Percentiles rank a stretch among this genome's conserved stretches.
Evolutionary conservation across 345 rosid species (phyloP).

Genomic region (Aquilaria sinensis): DNA sequence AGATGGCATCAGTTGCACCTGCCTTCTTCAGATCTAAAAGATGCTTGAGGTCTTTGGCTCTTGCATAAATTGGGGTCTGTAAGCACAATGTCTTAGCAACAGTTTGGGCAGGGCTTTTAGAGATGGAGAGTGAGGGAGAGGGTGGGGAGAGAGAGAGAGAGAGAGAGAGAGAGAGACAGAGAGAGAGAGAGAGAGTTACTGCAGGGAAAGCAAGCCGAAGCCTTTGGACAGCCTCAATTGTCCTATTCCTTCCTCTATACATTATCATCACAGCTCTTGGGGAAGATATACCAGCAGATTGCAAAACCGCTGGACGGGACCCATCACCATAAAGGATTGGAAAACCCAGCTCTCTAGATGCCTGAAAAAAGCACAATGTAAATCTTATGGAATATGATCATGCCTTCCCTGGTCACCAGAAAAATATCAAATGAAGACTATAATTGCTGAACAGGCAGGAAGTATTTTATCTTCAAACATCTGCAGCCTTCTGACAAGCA

Average conservation of each 20-base stretch:
- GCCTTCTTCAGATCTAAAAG: slow-evolving; percentile 88
- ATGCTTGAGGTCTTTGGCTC: slow-evolving; percentile 82
- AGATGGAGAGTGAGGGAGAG: slow-evolving; percentile 2
- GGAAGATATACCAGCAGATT: slow-evolving; percentile 77
- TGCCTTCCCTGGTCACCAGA: no score
- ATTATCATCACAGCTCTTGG: slow-evolving; percentile 94
- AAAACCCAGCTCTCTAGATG: slow-evolving; percentile 78
- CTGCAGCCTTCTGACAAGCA: no score
- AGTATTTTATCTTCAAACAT: no score
- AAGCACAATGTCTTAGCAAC: slow-evolving; percentile 11
- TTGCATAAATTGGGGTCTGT: slow-evolving; percentile 83
- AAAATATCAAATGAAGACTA: no score
- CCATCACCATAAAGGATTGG: slow-evolving; percentile 90
- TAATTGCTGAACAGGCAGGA: no score
- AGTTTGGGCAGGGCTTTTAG: slow-evolving; percentile 2
- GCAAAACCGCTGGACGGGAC: slow-evolving; percentile 77
- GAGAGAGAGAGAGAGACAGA: slow-evolving; percentile 14
- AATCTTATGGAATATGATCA: not conserved
- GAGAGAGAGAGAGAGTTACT: slow-evolving; percentile 30
- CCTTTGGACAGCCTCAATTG: slow-evolving; percentile 79
- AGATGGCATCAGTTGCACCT: slow-evolving; percentile 89
- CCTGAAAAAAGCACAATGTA: slow-evolving; percentile 28
- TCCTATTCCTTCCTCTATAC: slow-evolving; percentile 76
- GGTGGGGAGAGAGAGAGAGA: slow-evolving; percentile 17
- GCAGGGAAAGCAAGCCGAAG: slow-evolving; percentile 87